A percentile compares a stretch with the other conserved stretches of the same genome.
These are phyloP conservation scores for Sclerotiophoma versabilis DNA, from an alignment of 2,329 filamentous ascomycete genomes.

Conservation along the genomic window DNA sequence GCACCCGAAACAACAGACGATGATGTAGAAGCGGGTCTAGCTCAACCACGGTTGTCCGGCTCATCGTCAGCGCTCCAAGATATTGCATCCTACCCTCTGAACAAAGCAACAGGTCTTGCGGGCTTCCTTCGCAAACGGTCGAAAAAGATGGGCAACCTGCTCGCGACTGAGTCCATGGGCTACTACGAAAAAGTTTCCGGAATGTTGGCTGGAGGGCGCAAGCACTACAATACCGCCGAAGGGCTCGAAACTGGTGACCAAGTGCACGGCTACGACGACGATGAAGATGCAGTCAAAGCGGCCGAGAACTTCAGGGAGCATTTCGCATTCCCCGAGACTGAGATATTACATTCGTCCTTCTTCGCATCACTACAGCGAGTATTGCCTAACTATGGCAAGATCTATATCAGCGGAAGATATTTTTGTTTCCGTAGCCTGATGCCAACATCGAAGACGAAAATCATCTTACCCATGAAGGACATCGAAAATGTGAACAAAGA, in stretches of 20 bases:
- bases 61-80: slow-evolving; percentile 64
- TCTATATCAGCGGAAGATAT: slow-evolving; percentile 86
- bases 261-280: slow-evolving; percentile 62
- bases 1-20: slow-evolving; percentile 9
- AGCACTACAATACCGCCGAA: slow-evolving; percentile 82
- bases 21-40: slow-evolving; percentile 36
- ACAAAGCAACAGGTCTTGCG: slow-evolving; percentile 82
- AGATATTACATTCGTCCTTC: slow-evolving; percentile 86
- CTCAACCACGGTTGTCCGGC: slow-evolving; percentile 43
- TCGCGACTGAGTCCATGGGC: slow-evolving; percentile 92
- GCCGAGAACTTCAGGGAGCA: slow-evolving; percentile 81
- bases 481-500: slow-evolving; percentile 94
- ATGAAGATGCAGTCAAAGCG: slow-evolving; percentile 61
- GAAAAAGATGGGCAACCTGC: slow-evolving; percentile 78
- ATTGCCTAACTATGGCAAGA: slow-evolving; percentile 91
- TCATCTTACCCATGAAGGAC: slow-evolving; percentile 88
- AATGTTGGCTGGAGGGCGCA: slow-evolving; percentile 92
- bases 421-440: slow-evolving; percentile 94
- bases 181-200: slow-evolving; percentile 97
- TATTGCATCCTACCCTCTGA: slow-evolving; percentile 77
- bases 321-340: slow-evolving; percentile 84
- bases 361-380: slow-evolving; percentile 92
- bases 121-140: slow-evolving; percentile 81
- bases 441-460: slow-evolving; percentile 86
- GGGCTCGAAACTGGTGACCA: slow-evolving; percentile 70